Conservation (phyloP, 345 rosid genomes). For the Dimocarpus longan region DNA sequence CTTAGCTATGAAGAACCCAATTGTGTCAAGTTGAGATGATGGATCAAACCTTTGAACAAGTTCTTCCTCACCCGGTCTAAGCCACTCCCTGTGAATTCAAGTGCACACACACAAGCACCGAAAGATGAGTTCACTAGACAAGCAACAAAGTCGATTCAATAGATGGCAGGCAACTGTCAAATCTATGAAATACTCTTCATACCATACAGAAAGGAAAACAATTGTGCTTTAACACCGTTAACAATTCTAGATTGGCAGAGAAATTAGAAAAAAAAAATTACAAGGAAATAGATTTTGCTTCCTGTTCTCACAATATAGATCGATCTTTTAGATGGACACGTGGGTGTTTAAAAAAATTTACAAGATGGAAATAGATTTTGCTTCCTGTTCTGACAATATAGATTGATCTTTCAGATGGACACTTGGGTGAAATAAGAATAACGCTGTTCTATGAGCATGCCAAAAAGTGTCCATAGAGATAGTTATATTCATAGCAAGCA, state of each 20-base stretch:
- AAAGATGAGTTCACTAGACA: neutral
- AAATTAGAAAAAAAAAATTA: too few species aligned
- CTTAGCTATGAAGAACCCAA: slow-evolving; percentile 96
- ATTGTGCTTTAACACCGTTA: neutral
- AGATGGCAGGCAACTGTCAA: neutral
- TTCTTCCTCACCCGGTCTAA: slow-evolving; percentile 89
- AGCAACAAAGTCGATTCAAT: neutral
- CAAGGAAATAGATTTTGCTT: neutral
- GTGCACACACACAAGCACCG: neutral
- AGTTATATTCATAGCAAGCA: neutral
- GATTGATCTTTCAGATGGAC: neutral
- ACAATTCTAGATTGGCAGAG: too few species aligned
- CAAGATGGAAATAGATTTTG: too few species aligned
- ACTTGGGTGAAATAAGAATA: neutral
- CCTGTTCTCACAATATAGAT: neutral
- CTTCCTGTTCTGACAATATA: neutral
- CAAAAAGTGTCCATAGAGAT: neutral
- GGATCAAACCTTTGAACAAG: slow-evolving; percentile 94
- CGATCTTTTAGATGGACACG: neutral
- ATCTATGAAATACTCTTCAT: neutral
- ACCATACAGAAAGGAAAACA: neutral
- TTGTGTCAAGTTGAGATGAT: slow-evolving; percentile 81
- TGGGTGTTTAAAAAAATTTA: too few species aligned
- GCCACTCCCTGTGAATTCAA: slow-evolving; percentile 70
- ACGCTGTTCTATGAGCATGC: neutral